Conservation (phyloP, 2,329 filamentous ascomycete species). For the Aspergillus glaucus region DNA sequence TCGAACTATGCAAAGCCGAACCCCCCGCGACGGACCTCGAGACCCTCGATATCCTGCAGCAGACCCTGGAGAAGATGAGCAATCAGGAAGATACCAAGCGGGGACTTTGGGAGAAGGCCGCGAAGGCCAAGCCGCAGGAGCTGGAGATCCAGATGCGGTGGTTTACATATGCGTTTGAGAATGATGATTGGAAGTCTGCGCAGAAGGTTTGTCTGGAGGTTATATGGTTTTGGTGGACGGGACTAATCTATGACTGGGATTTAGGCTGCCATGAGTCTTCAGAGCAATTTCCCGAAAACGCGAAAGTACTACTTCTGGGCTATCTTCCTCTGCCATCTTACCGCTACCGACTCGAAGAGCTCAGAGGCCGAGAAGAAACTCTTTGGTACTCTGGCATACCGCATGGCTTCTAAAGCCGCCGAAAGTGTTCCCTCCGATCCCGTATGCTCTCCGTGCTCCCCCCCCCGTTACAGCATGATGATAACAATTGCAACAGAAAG, state of each 20-base stretch:
- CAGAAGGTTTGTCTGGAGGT: constrained; percentile 38
- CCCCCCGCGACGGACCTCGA: constrained; percentile 41
- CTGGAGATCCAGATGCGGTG: constrained; percentile 40
- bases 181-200: constrained; percentile 41
- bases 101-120: constrained; percentile 43
- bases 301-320: constrained; percentile 46
- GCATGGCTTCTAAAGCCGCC: constrained; percentile 44
- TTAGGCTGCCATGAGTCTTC: constrained; percentile 45
- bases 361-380: constrained; percentile 40
- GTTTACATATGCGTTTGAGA: constrained; percentile 39
- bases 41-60: constrained; percentile 38
- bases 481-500: constrained; percentile 29
- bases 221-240: neutral
- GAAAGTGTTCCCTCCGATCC: constrained; percentile 38
- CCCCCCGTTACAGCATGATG: constrained; percentile 7
- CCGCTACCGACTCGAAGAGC: constrained; percentile 29
- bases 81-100: constrained; percentile 29
- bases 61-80: constrained; percentile 32
- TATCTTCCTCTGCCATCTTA: constrained; percentile 41
- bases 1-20: constrained; percentile 36
- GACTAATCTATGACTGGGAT: neutral
- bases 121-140: constrained; percentile 38
- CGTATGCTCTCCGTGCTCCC: constrained; percentile 26
- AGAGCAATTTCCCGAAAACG: constrained; percentile 44
- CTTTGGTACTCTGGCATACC: constrained; percentile 46